Percentiles rank a stretch among this genome's conserved stretches.
These are phyloP conservation scores for Beverwykella pulmonaria DNA, from an alignment of 495 filamentous ascomycete genomes.

Conservation along the genomic window DNA sequence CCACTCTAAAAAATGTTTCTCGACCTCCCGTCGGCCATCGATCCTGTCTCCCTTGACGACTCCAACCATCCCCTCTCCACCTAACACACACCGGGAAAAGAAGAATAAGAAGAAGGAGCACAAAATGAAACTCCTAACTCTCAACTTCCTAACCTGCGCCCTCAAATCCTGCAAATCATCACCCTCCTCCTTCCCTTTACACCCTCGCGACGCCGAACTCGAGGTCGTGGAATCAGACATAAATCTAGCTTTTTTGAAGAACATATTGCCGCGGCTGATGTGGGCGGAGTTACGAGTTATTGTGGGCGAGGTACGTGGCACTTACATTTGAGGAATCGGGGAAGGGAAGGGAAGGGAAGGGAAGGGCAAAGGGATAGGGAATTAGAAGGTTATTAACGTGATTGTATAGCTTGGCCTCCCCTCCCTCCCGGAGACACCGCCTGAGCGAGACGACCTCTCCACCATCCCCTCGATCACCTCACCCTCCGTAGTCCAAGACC, in stretches of 20 bases:
- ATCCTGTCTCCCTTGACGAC: background rate
- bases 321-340: background rate
- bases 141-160: constrained; percentile 96
- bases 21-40: background rate
- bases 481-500: background rate
- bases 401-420: constrained; percentile 57
- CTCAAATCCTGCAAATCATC: constrained; percentile 88
- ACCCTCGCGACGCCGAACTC: constrained; percentile 87
- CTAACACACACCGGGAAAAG: background rate
- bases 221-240: constrained; percentile 77
- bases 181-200: constrained; percentile 78
- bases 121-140: constrained; percentile 90
- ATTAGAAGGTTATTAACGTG: background rate
- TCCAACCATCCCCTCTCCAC: background rate
- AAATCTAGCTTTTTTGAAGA: constrained; percentile 75
- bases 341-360: background rate
- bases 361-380: background rate
- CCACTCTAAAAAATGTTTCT: constrained; percentile 16
- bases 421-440: constrained; percentile 63
- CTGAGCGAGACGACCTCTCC: constrained; percentile 46
- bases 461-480: background rate
- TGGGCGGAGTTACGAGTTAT: constrained; percentile 77
- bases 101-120: no score
- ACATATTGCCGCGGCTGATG: constrained; percentile 83
- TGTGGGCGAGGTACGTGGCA: constrained; percentile 70